A percentile compares a stretch with the other conserved stretches of the same genome.
phyloP scores from a whole-genome alignment of 768 basidiomycete genomes.

The Naematelia encephala region DNA sequence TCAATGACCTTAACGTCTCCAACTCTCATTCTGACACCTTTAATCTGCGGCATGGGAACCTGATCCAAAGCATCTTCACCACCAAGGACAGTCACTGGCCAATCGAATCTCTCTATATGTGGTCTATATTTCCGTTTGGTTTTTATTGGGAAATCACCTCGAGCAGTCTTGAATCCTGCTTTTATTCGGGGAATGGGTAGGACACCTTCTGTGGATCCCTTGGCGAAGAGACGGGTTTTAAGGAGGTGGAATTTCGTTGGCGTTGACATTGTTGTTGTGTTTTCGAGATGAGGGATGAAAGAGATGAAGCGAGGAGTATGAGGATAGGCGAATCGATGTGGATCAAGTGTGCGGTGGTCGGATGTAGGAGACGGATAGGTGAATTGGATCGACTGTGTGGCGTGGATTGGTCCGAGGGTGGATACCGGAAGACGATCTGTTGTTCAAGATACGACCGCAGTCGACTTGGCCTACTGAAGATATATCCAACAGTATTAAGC shows the following conservation, averaged over 20 bases:
- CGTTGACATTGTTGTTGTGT: not conserved
- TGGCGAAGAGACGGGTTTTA: not conserved
- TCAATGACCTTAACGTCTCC: slow-evolving; percentile 39
- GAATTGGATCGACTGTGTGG: too few relatives aligned
- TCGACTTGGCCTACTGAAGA: too few relatives aligned
- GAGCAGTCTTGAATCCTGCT: slow-evolving; percentile 17
- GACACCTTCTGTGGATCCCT: slow-evolving; percentile 37
- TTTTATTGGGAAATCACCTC: not conserved
- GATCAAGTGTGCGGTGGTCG: too few relatives aligned
- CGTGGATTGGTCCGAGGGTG: too few relatives aligned
- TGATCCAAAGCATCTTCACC: not conserved
- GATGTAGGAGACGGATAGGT: too few relatives aligned
- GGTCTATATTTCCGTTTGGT: slow-evolving; percentile 10
- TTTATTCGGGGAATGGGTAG: slow-evolving; percentile 36
- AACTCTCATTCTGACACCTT: slow-evolving; percentile 46
- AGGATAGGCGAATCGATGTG: too few relatives aligned
- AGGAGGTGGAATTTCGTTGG: slow-evolving; percentile 6
- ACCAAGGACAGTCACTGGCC: slow-evolving; percentile 20
- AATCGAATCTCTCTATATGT: slow-evolving; percentile 37
- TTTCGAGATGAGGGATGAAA: too few relatives aligned
- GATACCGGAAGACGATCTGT: too few relatives aligned
- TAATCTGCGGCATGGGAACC: slow-evolving; percentile 11
- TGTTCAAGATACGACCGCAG: too few relatives aligned
- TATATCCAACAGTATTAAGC: not conserved
- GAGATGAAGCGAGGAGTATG: not conserved